phyloP scores from a whole-genome alignment of 106 monocot genomes.

The Dendrobium huoshanense region DNA sequence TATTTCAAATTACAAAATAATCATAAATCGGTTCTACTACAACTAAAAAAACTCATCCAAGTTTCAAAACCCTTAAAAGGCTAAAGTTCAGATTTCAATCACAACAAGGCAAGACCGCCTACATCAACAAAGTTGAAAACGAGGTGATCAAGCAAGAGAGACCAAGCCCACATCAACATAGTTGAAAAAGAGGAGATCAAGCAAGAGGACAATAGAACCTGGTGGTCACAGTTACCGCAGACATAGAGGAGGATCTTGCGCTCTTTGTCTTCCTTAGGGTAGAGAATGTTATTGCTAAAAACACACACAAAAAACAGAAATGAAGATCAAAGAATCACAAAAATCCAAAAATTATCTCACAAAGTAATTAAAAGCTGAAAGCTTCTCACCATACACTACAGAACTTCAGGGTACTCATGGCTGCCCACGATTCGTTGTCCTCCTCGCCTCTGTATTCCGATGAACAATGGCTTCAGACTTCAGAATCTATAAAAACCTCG shows the following conservation, averaged over 20 bases:
- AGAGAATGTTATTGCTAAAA: slow-evolving; percentile 25
- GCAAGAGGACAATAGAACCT: slow-evolving; percentile 7
- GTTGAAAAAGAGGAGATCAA: background rate
- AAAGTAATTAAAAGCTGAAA: background rate
- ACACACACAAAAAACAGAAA: background rate
- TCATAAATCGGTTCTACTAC: background rate
- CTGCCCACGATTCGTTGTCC: background rate
- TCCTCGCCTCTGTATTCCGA: background rate
- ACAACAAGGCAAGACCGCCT: background rate
- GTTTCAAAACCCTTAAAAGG: background rate
- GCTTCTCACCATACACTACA: slow-evolving; percentile 17
- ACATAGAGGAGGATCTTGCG: slow-evolving; percentile 27
- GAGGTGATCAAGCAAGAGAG: background rate
- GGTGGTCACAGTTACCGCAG: slow-evolving; percentile 24
- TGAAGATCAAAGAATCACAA: background rate
- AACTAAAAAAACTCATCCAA: background rate
- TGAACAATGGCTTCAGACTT: background rate
- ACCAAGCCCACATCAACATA: background rate
- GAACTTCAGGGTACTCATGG: slow-evolving; percentile 24
- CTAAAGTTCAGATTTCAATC: background rate
- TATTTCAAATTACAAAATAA: background rate
- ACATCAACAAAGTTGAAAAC: background rate
- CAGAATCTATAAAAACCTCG: too few species aligned
- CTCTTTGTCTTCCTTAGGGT: slow-evolving; percentile 28
- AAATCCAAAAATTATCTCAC: background rate